Conservation (phyloP, 306 rosid species). For the Amphicarpaea edgeworthii region DNA sequence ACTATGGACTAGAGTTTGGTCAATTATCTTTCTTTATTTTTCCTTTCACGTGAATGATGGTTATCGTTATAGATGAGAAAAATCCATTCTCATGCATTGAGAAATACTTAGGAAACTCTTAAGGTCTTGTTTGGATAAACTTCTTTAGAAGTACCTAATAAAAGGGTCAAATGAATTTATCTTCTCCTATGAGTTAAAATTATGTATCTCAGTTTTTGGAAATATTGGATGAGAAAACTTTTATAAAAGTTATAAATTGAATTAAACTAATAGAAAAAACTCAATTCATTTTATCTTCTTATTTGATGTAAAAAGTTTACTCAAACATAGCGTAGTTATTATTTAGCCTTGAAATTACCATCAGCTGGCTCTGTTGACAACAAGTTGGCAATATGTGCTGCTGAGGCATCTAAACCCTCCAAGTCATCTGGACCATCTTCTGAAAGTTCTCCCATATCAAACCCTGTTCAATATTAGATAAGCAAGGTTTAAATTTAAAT, state of each 20-base stretch:
- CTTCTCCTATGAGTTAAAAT: not conserved
- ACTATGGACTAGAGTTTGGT: not conserved
- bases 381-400: constrained; percentile 91
- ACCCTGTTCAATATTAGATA: constrained; percentile 64
- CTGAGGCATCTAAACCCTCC: constrained; percentile 98
- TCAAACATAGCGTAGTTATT: not conserved
- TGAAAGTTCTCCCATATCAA: constrained; percentile 93
- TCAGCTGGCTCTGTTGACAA: constrained; percentile 96
- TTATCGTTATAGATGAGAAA: constrained; percentile 9
- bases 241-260: not conserved
- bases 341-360: constrained; percentile 59
- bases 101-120: not conserved
- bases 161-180: not conserved
- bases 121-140: not conserved
- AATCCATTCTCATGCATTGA: not conserved
- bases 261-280: not conserved
- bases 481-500: not conserved
- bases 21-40: not conserved
- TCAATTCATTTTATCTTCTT: not conserved
- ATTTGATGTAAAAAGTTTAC: not conserved
- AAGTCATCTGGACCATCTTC: constrained; percentile 95
- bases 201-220: not conserved
- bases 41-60: not conserved
- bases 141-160: not conserved
- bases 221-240: not conserved